Base-by-base conservation (phyloP, 2,329 filamentous ascomycete genomes). In the Penicillium brevicompactum region DNA sequence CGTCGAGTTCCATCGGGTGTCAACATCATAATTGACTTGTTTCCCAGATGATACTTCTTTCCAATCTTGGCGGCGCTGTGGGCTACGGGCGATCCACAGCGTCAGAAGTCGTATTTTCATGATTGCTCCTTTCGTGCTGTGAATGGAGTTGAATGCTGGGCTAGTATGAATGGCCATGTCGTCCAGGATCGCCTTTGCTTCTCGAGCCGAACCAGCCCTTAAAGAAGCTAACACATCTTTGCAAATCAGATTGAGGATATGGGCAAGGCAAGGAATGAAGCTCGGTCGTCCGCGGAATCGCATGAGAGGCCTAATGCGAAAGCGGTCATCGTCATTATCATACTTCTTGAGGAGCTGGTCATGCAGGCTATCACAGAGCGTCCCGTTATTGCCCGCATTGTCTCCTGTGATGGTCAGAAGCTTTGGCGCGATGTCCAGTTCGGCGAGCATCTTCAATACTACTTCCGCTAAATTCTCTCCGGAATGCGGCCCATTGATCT, bases 231-330 rank as follows among this genome's bases (percentile, higher is more conserved):
- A 49, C 41, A 59, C 50, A 51, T 59, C 58, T 44, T 48, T 61
- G 14, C 51, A 51, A 53, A 61, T 58, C 38, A 59, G 56, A 32
- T 59, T 61, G 16, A 61, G 31, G 30, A 61, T 53, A 46, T 59
- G 45, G 31, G 53, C 58, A 45, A 59, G 47, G 42, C 53, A 61
- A 13, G 42, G 50, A 41, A 59, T 57, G 31, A 51, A 57, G 47
- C 56, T 61, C 45, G 46, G 50, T 37, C 52, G 46, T 32, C 57
- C 51, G 42, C 49, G 46, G 31, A 55, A 58, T 57, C 38, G 38
- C 16, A 41, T 41, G 21, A 41, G 38, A 41, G 38, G 38, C 38
- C 38, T 41, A 41, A 41, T 41, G 37, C 31, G 49, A 48, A 53
- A 49, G 40, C 47, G 41, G 34, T 57, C 42, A 24, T 50, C 32